Conservation (phyloP, 1,284 basidiomycete genomes). For the Papiliotrema laurentii region DNA sequence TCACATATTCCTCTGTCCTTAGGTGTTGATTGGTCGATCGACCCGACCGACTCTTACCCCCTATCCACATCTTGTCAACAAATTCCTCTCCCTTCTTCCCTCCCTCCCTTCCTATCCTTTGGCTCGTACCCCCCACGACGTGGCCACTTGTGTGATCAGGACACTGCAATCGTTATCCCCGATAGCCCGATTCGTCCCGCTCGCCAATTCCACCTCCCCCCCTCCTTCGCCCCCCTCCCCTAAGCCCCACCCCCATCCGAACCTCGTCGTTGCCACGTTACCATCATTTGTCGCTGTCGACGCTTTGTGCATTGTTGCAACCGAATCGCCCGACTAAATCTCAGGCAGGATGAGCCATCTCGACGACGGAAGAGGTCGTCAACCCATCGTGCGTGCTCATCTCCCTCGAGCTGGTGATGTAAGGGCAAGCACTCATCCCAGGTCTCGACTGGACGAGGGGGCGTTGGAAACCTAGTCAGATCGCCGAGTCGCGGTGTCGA, state of each 20-base stretch:
- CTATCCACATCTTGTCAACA: no score
- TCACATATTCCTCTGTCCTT: no score
- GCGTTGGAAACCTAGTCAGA: constrained; percentile 45
- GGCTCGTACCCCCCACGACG: no score
- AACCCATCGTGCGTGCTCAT: constrained; percentile 24
- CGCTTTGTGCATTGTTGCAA: not conserved
- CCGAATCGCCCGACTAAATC: not conserved
- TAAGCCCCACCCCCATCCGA: not conserved
- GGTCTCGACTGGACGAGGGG: constrained; percentile 47
- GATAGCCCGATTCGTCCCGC: no score
- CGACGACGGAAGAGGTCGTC: constrained; percentile 27
- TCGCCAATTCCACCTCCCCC: no score
- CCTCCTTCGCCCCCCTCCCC: not conserved
- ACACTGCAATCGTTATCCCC: no score
- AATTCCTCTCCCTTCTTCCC: no score
- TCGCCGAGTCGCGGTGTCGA: constrained; percentile 37
- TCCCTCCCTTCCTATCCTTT: no score
- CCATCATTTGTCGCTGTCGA: not conserved
- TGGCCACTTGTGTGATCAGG: no score
- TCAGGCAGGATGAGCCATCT: constrained; percentile 24
- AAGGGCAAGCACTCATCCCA: constrained; percentile 6
- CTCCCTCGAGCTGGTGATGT: not conserved
- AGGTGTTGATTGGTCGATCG: no score
- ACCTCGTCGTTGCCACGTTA: not conserved
- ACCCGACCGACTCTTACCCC: no score